Conservation (phyloP, 768 basidiomycete genomes). For the Clavaria fumosa region DNA sequence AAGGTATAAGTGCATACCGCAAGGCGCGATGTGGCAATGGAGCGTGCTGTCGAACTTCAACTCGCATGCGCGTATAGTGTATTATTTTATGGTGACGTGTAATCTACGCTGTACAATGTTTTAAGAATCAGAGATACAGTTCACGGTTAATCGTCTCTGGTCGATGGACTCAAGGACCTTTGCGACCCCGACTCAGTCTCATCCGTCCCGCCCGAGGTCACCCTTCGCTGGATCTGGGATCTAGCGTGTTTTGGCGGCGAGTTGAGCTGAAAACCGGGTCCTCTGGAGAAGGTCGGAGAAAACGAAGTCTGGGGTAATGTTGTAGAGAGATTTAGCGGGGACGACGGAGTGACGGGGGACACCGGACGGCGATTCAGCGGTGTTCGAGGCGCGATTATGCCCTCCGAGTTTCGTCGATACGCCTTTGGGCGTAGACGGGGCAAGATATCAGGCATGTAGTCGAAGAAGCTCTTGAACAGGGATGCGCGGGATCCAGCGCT, state of each 20-base stretch:
- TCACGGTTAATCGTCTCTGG: constrained; percentile 1
- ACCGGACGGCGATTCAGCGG: constrained; percentile 14
- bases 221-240: too few relatives aligned
- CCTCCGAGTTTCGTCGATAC: constrained; percentile 39
- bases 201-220: too few relatives aligned
- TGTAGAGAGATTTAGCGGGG: too few relatives aligned
- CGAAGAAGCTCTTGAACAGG: constrained; percentile 50
- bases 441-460: constrained; percentile 27
- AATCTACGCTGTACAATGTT: background rate
- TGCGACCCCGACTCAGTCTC: too few relatives aligned
- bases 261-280: too few relatives aligned
- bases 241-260: too few relatives aligned
- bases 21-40: too few relatives aligned
- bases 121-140: constrained; percentile 2
- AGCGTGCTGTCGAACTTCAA: too few relatives aligned
- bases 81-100: too few relatives aligned
- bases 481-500: constrained; percentile 28
- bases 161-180: background rate
- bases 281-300: too few relatives aligned
- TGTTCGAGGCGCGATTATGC: constrained; percentile 53
- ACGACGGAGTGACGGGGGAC: background rate
- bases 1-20: constrained; percentile 62
- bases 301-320: too few relatives aligned
- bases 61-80: too few relatives aligned
- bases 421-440: constrained; percentile 28